Percentiles rank a stretch among this genome's conserved stretches.
phyloP scores from a whole-genome alignment of 208 protist genomes.

The Trypanosoma melophagium region DNA sequence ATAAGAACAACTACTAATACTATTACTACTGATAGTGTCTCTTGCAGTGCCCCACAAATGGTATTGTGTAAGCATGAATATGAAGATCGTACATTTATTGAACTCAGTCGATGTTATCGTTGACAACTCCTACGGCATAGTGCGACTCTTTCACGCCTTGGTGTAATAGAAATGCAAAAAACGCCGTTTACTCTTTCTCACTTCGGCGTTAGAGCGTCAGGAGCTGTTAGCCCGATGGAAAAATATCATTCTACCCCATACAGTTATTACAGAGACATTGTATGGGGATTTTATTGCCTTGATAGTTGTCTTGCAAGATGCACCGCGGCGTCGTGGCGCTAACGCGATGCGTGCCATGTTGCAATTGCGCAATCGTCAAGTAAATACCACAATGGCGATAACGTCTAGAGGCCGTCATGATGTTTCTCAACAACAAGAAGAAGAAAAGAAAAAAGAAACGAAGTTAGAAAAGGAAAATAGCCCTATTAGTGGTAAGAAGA shows the following conservation, averaged over 20 bases:
- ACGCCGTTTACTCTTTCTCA: constrained; percentile 23
- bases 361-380: not conserved
- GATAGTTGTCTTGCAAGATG: constrained; percentile 18
- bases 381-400: not conserved
- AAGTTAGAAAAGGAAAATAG: not conserved
- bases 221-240: constrained; percentile 22
- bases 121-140: not conserved
- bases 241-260: constrained; percentile 15
- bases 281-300: constrained; percentile 7
- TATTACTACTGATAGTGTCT: not conserved
- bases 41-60: not conserved
- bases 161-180: constrained; percentile 2
- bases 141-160: not conserved
- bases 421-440: too few species aligned
- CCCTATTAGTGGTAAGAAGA: not conserved
- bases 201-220: constrained; percentile 12
- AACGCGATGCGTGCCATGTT: not conserved
- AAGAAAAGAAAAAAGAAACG: too few species aligned
- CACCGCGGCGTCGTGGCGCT: not conserved
- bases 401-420: not conserved
- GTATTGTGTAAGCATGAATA: constrained; percentile 3
- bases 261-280: constrained; percentile 14
- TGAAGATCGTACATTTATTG: constrained; percentile 24
- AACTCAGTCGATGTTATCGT: constrained; percentile 10
- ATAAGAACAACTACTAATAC: not conserved